A percentile compares a stretch with the other conserved stretches of the same genome.
Conservation (phyloP, 2,329 filamentous ascomycete genomes). For the Teratosphaeria zuluensis region DNA sequence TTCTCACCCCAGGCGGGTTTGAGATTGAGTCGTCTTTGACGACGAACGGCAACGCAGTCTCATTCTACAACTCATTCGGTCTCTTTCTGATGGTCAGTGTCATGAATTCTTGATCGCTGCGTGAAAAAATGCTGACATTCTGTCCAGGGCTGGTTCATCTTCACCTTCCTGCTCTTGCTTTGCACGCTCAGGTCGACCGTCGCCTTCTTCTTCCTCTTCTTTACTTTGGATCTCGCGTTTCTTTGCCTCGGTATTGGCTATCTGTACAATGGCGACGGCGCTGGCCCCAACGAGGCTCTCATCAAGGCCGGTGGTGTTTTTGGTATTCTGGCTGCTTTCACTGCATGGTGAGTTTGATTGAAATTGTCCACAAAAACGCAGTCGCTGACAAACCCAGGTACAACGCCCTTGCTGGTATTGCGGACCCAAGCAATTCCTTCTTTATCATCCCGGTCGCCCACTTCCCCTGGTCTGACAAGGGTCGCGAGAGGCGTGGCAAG, state of each 20-base stretch:
- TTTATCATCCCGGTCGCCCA: conserved; percentile 86
- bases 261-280: conserved; percentile 33
- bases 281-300: conserved; percentile 31
- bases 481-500: conserved; percentile 46
- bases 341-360: conserved; percentile 33
- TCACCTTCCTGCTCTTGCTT: conserved; percentile 47
- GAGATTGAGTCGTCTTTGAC: conserved; percentile 39
- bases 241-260: conserved; percentile 47
- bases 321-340: conserved; percentile 43
- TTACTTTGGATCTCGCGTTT: conserved; percentile 50
- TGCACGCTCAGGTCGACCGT: conserved; percentile 48
- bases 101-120: not conserved
- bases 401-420: conserved; percentile 45
- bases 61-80: conserved; percentile 45
- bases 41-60: conserved; percentile 23
- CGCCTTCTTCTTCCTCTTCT: conserved; percentile 49
- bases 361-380: not conserved
- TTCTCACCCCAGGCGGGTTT: conserved; percentile 45
- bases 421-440: conserved; percentile 58
- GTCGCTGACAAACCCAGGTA: conserved; percentile 24
- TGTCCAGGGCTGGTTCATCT: conserved; percentile 24
- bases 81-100: conserved; percentile 45
- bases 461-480: conserved; percentile 88
- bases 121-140: not conserved
- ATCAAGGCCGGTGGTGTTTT: conserved; percentile 46